These are phyloP conservation scores for Botrytis byssoidea DNA, from an alignment of 2,329 filamentous ascomycete species.

Conservation along the genomic window DNA sequence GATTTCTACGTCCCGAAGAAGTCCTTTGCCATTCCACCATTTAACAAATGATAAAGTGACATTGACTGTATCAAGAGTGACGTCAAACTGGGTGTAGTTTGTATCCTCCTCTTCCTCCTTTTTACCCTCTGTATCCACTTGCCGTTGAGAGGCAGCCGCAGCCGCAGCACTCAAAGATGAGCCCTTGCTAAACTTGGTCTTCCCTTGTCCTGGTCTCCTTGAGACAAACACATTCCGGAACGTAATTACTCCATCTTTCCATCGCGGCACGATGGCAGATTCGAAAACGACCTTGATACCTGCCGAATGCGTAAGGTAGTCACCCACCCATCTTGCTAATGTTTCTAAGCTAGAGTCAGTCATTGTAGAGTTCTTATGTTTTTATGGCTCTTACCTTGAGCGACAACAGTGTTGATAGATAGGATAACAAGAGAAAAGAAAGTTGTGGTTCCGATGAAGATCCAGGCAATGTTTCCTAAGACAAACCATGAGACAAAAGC, in stretches of 20 bases:
- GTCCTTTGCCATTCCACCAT: constrained; percentile 96
- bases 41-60: constrained; percentile 97
- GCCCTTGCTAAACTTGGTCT: constrained; percentile 86
- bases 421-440: constrained; percentile 93
- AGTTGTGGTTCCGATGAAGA: constrained; percentile 94
- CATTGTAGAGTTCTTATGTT: constrained; percentile 23
- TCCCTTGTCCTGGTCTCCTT: constrained; percentile 76
- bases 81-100: constrained; percentile 96
- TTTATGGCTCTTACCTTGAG: constrained; percentile 65
- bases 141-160: constrained; percentile 72
- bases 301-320: constrained; percentile 91
- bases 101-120: constrained; percentile 71
- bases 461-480: constrained; percentile 89
- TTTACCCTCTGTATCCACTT: constrained; percentile 47
- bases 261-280: constrained; percentile 94
- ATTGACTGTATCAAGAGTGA: constrained; percentile 92
- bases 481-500: constrained; percentile 95
- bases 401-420: constrained; percentile 92
- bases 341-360: constrained; percentile 60
- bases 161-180: constrained; percentile 82
- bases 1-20: constrained; percentile 88
- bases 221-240: constrained; percentile 98
- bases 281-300: constrained; percentile 95
- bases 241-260: constrained; percentile 91
- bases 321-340: constrained; percentile 86